A percentile compares a stretch with the other conserved stretches of the same genome.
These are phyloP conservation scores for Chlamydomonas incerta DNA, from an alignment of 139 green algal species.

Conservation along the genomic window DNA sequence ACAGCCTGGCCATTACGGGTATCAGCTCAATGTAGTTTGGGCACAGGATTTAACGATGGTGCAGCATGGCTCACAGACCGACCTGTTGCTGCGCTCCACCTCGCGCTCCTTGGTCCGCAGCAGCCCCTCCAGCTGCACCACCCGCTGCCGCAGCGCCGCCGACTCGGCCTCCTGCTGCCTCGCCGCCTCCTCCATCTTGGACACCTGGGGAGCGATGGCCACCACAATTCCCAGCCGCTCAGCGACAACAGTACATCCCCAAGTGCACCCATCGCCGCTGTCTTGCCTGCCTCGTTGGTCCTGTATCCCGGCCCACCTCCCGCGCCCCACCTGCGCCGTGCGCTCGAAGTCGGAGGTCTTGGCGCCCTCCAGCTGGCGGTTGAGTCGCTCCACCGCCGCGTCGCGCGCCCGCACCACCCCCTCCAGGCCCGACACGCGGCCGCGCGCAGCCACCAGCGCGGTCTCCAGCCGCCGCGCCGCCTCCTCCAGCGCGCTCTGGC, in stretches of 20 bases:
- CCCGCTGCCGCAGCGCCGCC: not conserved
- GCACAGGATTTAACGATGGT: too few relatives aligned
- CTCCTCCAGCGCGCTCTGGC: conserved; percentile 29
- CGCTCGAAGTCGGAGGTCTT: conserved; percentile 37
- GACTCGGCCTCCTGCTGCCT: conserved; percentile 34
- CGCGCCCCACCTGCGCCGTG: conserved; percentile 4
- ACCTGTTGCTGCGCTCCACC: conserved; percentile 29
- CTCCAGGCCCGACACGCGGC: conserved; percentile 37
- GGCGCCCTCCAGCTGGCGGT: conserved; percentile 25
- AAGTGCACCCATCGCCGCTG: too few relatives aligned
- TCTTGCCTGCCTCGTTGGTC: too few relatives aligned
- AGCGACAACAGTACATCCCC: too few relatives aligned
- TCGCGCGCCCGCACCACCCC: conserved; percentile 38
- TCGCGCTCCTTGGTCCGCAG: conserved; percentile 48
- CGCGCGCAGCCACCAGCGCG: conserved; percentile 11
- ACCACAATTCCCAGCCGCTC: too few relatives aligned
- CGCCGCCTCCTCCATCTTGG: not conserved
- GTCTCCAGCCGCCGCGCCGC: conserved; percentile 13
- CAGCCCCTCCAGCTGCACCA: conserved; percentile 23
- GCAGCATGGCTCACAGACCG: not conserved
- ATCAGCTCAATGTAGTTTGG: too few relatives aligned
- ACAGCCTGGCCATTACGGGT: too few relatives aligned
- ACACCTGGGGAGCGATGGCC: too few relatives aligned
- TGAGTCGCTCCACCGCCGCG: conserved; percentile 38
- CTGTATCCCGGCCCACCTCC: too few relatives aligned